Evolutionary conservation across 1,284 basidiomycete genomes (phyloP).

Genomic region (Rhizopogon parksii): DNA sequence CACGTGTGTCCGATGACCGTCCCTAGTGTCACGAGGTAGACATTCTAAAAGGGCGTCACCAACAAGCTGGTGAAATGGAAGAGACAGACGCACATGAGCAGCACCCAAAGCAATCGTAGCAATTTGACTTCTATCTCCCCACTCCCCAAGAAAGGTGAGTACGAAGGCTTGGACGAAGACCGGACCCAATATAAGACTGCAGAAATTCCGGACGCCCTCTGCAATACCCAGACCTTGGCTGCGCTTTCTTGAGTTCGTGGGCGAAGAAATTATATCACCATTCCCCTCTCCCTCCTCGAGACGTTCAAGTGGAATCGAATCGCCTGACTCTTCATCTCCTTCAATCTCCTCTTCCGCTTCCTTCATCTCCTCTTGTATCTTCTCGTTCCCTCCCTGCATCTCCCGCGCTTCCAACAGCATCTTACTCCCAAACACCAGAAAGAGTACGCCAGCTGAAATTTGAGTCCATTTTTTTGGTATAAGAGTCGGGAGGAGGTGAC

Average conservation of each 20-base stretch:
- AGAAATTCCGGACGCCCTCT: conserved; percentile 78
- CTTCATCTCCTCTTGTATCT: conserved; percentile 88
- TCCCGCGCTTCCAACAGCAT: conserved; percentile 76
- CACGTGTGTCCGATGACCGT: conserved; percentile 85
- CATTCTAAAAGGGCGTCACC: conserved; percentile 36
- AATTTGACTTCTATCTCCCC: conserved; percentile 97
- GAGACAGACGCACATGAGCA: conserved; percentile 67
- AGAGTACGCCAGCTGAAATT: conserved; percentile 70
- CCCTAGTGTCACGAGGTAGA: conserved; percentile 79
- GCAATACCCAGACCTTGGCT: conserved; percentile 7
- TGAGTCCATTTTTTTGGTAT: conserved; percentile 80
- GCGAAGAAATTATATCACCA: conserved; percentile 29
- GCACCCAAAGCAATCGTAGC: conserved; percentile 95
- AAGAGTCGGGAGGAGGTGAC: conserved; percentile 77
- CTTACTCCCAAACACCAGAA: conserved; percentile 81
- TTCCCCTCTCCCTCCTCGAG: conserved; percentile 62
- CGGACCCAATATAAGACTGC: conserved; percentile 79
- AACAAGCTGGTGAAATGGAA: not conserved
- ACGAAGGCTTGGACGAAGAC: conserved; percentile 95
- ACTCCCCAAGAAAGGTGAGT: conserved; percentile 95
- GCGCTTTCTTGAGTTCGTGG: conserved; percentile 8
- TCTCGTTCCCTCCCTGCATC: conserved; percentile 72
- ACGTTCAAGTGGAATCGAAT: conserved; percentile 51
- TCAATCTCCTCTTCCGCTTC: conserved; percentile 89
- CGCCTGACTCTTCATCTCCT: conserved; percentile 51